Base-by-base conservation (phyloP, 306 rosid species). In the Arachis stenosperma region DNA sequence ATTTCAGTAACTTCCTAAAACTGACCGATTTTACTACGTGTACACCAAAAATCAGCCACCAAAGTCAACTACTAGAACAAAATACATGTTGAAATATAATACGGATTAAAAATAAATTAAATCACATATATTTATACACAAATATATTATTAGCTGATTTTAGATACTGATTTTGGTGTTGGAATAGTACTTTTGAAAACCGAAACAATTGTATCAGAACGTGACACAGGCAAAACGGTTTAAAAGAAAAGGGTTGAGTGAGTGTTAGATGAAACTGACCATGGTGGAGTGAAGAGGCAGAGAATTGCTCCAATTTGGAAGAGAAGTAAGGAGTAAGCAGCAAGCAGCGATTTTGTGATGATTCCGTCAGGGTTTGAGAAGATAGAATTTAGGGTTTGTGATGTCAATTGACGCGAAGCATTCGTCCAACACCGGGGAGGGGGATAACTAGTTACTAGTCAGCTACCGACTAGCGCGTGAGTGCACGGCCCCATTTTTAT, bases 211-310 rank as follows among this genome's bases (percentile, higher is more conserved):
- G 0, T 51, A 72, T 9, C 33, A 70, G 30, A 70, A 44, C 64
- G 44, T 8, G 14, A 47, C 70, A 36, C 15, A 11, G 44, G 9
- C 42, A 11, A 60, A 60, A 60, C 47, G 7, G 6, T 2, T 15
- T 0, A 30, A 8, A 7, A 8, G 27, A 22, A 22, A 22, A 22
- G 27, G 27, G 1, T 22, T 13, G 55, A 73, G 47, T 13, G 43
- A 54, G 67, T 37, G 41, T 42, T 42, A 4, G 11, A 8, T 41
- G 55, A 54, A 42, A 78, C 86, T 69, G 27, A 82, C 86, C 86
- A 82, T 82, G 42, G 80, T 27, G 46, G 57, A 81, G 65, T 66
- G 72, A 12, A 53, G 40, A 58, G 41, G 41, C 40, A 15, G 51
- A 22, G 29, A 10, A 17, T 27, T 13, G 55, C 54, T 13, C 36